Conservation (phyloP, 208 protist species). For the Leishmania martiniquensis region DNA sequence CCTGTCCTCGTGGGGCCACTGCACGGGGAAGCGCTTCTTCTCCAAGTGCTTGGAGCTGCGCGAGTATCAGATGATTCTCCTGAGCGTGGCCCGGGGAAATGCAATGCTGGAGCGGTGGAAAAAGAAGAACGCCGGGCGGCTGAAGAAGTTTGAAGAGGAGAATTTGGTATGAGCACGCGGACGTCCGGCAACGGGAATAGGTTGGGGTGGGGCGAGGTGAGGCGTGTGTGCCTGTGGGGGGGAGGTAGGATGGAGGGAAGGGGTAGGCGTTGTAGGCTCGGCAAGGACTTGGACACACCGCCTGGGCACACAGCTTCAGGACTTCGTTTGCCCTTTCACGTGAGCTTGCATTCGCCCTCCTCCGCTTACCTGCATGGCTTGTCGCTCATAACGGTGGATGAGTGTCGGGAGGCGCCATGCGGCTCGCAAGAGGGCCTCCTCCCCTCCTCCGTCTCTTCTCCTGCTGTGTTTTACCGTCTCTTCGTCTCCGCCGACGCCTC, state of each 20-base stretch:
- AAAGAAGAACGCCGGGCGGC: conserved; percentile 32
- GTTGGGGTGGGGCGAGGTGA: conserved; percentile 4
- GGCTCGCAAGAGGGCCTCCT: background rate
- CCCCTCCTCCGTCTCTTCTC: background rate
- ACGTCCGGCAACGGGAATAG: conserved; percentile 15
- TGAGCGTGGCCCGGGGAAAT: conserved; percentile 41
- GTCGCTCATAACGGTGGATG: background rate
- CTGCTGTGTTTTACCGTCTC: background rate
- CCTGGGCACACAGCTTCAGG: background rate
- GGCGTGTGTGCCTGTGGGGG: background rate
- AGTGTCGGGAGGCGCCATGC: background rate
- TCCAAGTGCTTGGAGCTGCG: conserved; percentile 72
- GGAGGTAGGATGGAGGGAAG: background rate
- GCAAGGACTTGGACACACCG: background rate
- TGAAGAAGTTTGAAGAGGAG: conserved; percentile 38
- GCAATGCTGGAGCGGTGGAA: conserved; percentile 52
- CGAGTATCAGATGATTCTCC: conserved; percentile 53
- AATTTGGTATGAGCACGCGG: conserved; percentile 17
- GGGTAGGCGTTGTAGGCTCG: background rate
- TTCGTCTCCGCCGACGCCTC: background rate
- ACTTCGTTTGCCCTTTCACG: background rate
- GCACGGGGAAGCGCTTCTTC: conserved; percentile 74
- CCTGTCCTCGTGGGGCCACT: conserved; percentile 67
- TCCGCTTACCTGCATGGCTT: background rate
- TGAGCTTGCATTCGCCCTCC: background rate